These are phyloP conservation scores for Xylaria sp. DNA, from an alignment of 2,329 filamentous ascomycete genomes.

Conservation along the genomic window DNA sequence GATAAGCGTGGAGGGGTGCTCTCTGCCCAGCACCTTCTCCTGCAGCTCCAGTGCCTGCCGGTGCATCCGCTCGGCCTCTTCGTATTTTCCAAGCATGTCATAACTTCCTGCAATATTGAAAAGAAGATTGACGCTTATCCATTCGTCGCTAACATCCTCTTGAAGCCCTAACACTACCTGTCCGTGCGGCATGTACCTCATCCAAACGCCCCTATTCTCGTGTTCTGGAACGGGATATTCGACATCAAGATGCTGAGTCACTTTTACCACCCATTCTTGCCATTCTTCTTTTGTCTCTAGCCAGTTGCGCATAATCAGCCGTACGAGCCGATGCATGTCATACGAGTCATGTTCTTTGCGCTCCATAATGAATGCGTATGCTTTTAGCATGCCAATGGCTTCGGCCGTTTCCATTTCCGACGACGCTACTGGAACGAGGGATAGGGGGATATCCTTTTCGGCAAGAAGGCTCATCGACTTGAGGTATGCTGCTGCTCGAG, in stretches of 20 bases:
- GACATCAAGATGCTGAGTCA: neutral
- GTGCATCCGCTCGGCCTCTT: slow-evolving; percentile 2
- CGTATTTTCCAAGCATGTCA: neutral
- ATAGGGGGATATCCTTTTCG: slow-evolving; percentile 22
- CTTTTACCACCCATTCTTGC: slow-evolving; percentile 3
- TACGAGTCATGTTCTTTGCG: slow-evolving; percentile 18
- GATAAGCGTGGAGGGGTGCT: neutral
- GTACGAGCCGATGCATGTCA: slow-evolving; percentile 31
- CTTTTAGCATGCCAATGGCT: slow-evolving; percentile 14
- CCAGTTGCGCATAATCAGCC: slow-evolving; percentile 17
- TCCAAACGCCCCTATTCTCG: slow-evolving; percentile 1
- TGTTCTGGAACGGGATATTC: neutral
- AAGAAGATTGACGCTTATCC: too few relatives aligned
- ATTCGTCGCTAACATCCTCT: neutral
- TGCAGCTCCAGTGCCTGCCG: slow-evolving; percentile 3
- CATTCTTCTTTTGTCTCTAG: neutral
- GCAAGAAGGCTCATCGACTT: slow-evolving; percentile 32
- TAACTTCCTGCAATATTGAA: neutral
- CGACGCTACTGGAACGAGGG: neutral
- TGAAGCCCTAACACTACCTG: slow-evolving; percentile 1
- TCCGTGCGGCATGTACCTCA: slow-evolving; percentile 9
- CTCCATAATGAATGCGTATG: slow-evolving; percentile 35
- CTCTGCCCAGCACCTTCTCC: neutral
- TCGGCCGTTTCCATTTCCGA: slow-evolving; percentile 2
- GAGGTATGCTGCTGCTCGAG: slow-evolving; percentile 34